Evolutionary conservation across 2,329 filamentous ascomycete species (phyloP).

Genomic region (Paecilomyces sp.): DNA sequence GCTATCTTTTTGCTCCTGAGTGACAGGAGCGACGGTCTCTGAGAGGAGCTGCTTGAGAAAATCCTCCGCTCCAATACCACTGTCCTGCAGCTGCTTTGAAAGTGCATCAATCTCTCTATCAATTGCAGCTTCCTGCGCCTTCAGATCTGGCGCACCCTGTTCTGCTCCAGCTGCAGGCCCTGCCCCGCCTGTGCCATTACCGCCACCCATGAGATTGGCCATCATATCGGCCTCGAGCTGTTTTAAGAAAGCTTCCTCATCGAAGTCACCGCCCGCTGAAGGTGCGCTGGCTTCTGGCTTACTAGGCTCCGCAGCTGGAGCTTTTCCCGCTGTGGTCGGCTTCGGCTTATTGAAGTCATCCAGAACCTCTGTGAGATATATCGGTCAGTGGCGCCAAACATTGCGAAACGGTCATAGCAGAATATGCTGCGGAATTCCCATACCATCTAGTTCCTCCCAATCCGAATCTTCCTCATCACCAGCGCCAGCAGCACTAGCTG

Average conservation of each 20-base stretch:
- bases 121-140: constrained; percentile 16
- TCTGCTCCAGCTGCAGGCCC: constrained; percentile 43
- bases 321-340: constrained; percentile 23
- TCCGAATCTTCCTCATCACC: constrained; percentile 59
- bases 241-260: constrained; percentile 58
- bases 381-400: background rate
- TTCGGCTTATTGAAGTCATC: constrained; percentile 73
- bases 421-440: constrained; percentile 11
- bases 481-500: constrained; percentile 4
- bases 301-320: constrained; percentile 11
- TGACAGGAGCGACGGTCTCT: constrained; percentile 19
- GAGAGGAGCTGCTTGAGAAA: constrained; percentile 29
- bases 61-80: constrained; percentile 24
- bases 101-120: constrained; percentile 28
- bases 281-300: constrained; percentile 10
- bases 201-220: constrained; percentile 69
- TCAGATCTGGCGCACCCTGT: background rate
- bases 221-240: constrained; percentile 78
- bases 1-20: constrained; percentile 14
- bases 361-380: constrained; percentile 58
- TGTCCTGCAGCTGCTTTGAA: constrained; percentile 28
- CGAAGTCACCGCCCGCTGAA: constrained; percentile 13
- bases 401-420: background rate
- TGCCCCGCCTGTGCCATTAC: constrained; percentile 44
- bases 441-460: constrained; percentile 89